Conservation (phyloP, 2,329 filamentous ascomycete genomes). For the Teratosphaeria epicoccoides region DNA sequence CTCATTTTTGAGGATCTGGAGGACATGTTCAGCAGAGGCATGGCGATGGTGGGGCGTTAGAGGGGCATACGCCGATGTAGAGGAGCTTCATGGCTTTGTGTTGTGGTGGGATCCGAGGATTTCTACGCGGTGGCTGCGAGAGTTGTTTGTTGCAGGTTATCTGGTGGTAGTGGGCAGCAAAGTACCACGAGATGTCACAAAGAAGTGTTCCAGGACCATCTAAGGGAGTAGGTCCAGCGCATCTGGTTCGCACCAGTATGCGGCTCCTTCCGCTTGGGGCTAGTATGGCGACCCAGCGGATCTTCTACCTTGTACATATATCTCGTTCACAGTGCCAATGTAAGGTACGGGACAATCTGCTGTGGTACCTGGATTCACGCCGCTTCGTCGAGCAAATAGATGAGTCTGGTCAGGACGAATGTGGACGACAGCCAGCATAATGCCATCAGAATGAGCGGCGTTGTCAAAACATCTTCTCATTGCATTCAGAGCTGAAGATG, state of each 20-base stretch:
- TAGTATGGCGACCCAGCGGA: not conserved
- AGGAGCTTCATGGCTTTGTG: conserved; percentile 62
- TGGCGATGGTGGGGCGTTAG: conserved; percentile 10
- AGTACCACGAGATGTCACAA: not conserved
- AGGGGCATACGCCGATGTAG: conserved; percentile 66
- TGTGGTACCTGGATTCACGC: too few species aligned
- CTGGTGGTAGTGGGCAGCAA: not conserved
- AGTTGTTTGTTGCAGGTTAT: not conserved
- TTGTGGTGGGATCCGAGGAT: not conserved
- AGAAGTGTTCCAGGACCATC: not conserved
- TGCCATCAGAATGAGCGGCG: not conserved
- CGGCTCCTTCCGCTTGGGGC: not conserved
- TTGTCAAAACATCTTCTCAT: not conserved
- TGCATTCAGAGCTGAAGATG: not conserved
- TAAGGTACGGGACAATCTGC: too few species aligned
- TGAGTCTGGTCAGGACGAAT: too few species aligned
- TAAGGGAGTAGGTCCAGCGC: not conserved
- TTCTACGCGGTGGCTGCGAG: not conserved
- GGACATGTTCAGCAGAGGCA: conserved; percentile 6
- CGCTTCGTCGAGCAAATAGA: too few species aligned
- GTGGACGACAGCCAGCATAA: not conserved
- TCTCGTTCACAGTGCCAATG: not conserved
- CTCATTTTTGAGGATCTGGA: conserved; percentile 71
- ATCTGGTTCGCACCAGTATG: not conserved
- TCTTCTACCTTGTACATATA: not conserved